These are phyloP conservation scores for Diplosphaera chodatii DNA, from an alignment of 139 green algal genomes.

Conservation along the genomic window DNA sequence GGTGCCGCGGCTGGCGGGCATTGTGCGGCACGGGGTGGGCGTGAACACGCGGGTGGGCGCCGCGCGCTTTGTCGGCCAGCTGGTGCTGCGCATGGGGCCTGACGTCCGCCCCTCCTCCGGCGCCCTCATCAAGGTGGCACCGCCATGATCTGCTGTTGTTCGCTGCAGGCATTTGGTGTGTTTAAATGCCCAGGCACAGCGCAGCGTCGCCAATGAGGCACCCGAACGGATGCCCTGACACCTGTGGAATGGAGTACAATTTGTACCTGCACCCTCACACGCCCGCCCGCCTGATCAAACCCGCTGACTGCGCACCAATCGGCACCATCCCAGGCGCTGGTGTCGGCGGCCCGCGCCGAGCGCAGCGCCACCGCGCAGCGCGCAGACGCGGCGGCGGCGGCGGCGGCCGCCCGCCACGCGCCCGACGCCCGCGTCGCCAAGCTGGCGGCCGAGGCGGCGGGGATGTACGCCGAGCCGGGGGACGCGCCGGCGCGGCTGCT, in stretches of 20 bases:
- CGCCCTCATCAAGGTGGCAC: conserved; percentile 34
- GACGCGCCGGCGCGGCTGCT: conserved; percentile 24
- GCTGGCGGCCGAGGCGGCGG: conserved; percentile 47
- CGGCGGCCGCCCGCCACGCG: conserved; percentile 42
- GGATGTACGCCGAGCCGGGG: conserved; percentile 30
- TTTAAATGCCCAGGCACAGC: no score
- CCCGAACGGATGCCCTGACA: no score
- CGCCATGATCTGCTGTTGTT: no score
- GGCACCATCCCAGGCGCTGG: conserved; percentile 16
- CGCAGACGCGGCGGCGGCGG: conserved; percentile 61
- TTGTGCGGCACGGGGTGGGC: conserved; percentile 52
- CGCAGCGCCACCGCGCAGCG: conserved; percentile 52
- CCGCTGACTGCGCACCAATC: no score
- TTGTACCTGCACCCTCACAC: no score
- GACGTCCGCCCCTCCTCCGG: conserved; percentile 20
- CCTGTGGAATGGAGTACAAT: no score
- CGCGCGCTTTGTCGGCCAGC: conserved; percentile 56
- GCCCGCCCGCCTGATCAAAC: no score
- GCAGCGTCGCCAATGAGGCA: no score
- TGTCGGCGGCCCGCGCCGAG: conserved; percentile 36
- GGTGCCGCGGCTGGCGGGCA: conserved; percentile 15
- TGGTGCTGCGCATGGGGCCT: conserved; percentile 32
- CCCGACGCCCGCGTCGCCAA: conserved; percentile 45
- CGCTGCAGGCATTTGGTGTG: no score
- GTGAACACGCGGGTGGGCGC: conserved; percentile 69